Percentiles rank a stretch among this genome's conserved stretches.
phyloP scores from a whole-genome alignment of 495 filamentous ascomycete species.

The Podospora sp. region DNA sequence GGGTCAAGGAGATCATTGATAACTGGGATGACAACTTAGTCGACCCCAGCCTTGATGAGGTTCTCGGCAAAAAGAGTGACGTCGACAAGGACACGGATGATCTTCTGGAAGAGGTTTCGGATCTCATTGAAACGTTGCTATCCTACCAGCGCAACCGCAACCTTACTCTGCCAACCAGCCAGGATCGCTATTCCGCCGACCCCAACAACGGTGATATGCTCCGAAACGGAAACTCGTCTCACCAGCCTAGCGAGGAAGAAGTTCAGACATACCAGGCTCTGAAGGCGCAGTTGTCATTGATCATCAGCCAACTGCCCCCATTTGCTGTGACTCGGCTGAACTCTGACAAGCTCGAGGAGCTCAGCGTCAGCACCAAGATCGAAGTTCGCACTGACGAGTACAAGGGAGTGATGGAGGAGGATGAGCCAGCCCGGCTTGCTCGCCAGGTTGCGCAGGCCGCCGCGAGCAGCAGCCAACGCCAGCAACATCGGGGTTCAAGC shows the following conservation, averaged over 20 bases:
- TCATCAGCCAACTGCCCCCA: constrained; percentile 77
- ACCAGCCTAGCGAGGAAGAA: constrained; percentile 64
- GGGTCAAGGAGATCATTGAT: constrained; percentile 50
- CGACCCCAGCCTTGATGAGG: constrained; percentile 55
- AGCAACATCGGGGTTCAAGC: constrained; percentile 44
- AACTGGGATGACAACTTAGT: constrained; percentile 53
- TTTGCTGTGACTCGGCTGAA: constrained; percentile 85
- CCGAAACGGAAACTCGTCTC: constrained; percentile 49
- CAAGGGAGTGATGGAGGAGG: constrained; percentile 83
- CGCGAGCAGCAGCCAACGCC: constrained; percentile 37
- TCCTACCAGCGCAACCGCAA: constrained; percentile 87
- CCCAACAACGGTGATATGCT: constrained; percentile 55
- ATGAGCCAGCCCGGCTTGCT: constrained; percentile 57
- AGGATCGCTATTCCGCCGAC: constrained; percentile 52
- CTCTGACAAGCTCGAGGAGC: constrained; percentile 76
- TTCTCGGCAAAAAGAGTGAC: constrained; percentile 51
- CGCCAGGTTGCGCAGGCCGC: constrained; percentile 41
- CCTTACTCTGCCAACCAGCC: constrained; percentile 56
- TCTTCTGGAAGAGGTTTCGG: constrained; percentile 76
- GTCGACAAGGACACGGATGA: constrained; percentile 70
- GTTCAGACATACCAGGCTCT: constrained; percentile 72
- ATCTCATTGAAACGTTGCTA: constrained; percentile 78
- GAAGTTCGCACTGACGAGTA: constrained; percentile 70
- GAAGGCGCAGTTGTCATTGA: constrained; percentile 68
- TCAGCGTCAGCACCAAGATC: constrained; percentile 83